These are phyloP conservation scores for Pleurozium schreberi DNA, from an alignment of 225 moss, liverwort and hornwort species.

Conservation along the genomic window DNA sequence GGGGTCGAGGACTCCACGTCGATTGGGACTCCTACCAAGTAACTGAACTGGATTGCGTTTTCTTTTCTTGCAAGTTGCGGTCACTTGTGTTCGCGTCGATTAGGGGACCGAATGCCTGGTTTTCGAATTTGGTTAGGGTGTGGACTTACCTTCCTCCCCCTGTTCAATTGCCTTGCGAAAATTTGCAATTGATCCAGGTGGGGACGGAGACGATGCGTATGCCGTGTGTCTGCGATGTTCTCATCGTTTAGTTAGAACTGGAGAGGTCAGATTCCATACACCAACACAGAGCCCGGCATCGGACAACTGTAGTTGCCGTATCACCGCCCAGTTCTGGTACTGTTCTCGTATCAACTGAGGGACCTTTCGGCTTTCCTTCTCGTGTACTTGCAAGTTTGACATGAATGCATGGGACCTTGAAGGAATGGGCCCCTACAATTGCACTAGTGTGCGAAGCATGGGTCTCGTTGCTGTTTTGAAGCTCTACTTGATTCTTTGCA, in stretches of 20 bases:
- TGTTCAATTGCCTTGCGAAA: not conserved
- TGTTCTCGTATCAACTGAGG: no score
- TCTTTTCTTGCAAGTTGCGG: not conserved
- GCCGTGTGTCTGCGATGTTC: not conserved
- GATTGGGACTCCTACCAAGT: not conserved
- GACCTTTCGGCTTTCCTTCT: no score
- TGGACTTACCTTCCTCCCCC: not conserved
- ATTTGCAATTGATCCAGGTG: not conserved
- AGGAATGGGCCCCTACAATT: not conserved
- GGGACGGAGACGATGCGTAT: not conserved
- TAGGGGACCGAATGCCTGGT: not conserved
- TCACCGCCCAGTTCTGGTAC: no score
- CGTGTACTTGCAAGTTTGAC: not conserved
- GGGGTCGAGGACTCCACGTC: not conserved
- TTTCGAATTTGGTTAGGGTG: not conserved
- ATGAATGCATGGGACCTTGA: not conserved
- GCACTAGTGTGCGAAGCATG: not conserved
- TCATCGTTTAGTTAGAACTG: not conserved
- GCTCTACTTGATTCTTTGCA: not conserved
- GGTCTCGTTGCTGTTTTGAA: not conserved
- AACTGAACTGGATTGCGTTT: not conserved
- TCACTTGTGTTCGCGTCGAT: not conserved
- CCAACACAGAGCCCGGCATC: not conserved
- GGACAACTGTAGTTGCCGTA: not conserved
- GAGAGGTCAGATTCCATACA: not conserved